A percentile compares a stretch with the other conserved stretches of the same genome.
phyloP scores from a whole-genome alignment of 2,329 filamentous ascomycete species.

The Pestalotiopsis sp. region DNA sequence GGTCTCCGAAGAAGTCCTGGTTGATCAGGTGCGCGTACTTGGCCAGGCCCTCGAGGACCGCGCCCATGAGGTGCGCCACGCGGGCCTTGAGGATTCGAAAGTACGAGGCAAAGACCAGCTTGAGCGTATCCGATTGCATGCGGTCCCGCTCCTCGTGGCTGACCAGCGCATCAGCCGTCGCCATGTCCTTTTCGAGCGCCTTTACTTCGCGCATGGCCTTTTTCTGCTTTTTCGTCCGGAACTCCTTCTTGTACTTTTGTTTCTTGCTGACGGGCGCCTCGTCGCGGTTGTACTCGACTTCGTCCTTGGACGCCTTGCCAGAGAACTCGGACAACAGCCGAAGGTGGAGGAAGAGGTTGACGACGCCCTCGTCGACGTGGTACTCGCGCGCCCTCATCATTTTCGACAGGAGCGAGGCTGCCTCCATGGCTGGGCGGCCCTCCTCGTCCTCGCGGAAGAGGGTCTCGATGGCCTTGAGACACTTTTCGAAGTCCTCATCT shows the following conservation, averaged over 20 bases:
- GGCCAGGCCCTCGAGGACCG: conserved; percentile 89
- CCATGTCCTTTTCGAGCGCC: conserved; percentile 88
- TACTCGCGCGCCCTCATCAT: conserved; percentile 94
- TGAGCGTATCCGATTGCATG: conserved; percentile 94
- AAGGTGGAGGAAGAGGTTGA: conserved; percentile 90
- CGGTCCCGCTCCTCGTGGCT: conserved; percentile 90
- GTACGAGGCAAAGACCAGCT: conserved; percentile 93
- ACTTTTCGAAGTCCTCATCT: conserved; percentile 77
- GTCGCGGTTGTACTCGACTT: conserved; percentile 59
- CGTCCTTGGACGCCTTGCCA: conserved; percentile 78
- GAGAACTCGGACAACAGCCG: conserved; percentile 87
- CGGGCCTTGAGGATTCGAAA: conserved; percentile 91
- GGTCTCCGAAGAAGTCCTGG: conserved; percentile 96
- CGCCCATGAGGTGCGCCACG: conserved; percentile 87
- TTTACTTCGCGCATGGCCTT: conserved; percentile 87
- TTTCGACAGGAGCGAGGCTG: conserved; percentile 81
- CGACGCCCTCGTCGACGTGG: conserved; percentile 77
- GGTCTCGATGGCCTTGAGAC: conserved; percentile 75
- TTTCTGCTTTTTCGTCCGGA: conserved; percentile 84
- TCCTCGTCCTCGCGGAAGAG: conserved; percentile 89
- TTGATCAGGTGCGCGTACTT: conserved; percentile 97
- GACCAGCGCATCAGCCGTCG: conserved; percentile 86
- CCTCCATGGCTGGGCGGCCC: conserved; percentile 84
- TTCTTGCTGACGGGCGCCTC: conserved; percentile 50
- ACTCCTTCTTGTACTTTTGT: conserved; percentile 76